A percentile compares a stretch with the other conserved stretches of the same genome.
phyloP scores from a whole-genome alignment of 345 rosid genomes.

The Euphorbia pulcherrima region DNA sequence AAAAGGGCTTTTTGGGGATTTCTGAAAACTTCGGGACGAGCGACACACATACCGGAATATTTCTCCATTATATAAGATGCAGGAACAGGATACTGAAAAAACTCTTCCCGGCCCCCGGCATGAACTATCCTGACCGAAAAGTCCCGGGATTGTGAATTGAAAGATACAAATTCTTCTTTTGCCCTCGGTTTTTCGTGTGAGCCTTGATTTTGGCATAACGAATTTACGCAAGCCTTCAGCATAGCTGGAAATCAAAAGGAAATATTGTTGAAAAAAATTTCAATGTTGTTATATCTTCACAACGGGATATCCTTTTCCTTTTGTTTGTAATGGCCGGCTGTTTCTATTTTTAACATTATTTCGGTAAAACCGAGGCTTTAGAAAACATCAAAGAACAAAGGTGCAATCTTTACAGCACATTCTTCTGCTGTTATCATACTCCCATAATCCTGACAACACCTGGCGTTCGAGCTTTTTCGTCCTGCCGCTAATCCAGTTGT shows the following conservation, averaged over 20 bases:
- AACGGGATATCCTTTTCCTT: constrained; percentile 12
- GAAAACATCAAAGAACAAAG: constrained; percentile 3
- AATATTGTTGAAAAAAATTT: constrained; percentile 8
- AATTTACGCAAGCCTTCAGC: constrained; percentile 30
- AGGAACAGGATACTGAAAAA: constrained; percentile 35
- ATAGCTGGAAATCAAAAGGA: constrained; percentile 21
- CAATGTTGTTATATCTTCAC: constrained; percentile 8
- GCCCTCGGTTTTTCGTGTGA: constrained; percentile 12
- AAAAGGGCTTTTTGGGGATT: constrained; percentile 40
- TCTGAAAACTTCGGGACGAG: constrained; percentile 49
- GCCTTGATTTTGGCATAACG: constrained; percentile 24
- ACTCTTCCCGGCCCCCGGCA: constrained; percentile 50
- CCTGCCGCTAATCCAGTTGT: constrained; percentile 85
- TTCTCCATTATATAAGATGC: constrained; percentile 48
- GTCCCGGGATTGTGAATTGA: constrained; percentile 27
- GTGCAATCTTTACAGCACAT: constrained; percentile 53
- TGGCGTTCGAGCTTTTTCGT: constrained; percentile 77
- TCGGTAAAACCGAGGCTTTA: constrained; percentile 38
- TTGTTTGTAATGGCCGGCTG: constrained; percentile 36
- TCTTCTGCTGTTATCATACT: constrained; percentile 61
- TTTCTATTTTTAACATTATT: constrained; percentile 7
- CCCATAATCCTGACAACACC: constrained; percentile 72
- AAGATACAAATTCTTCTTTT: constrained; percentile 23
- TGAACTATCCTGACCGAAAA: constrained; percentile 47
- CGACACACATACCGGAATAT: constrained; percentile 52